Evolutionary conservation across 2,329 filamentous ascomycete genomes (phyloP).

Genomic region (Boeremia exigua): DNA sequence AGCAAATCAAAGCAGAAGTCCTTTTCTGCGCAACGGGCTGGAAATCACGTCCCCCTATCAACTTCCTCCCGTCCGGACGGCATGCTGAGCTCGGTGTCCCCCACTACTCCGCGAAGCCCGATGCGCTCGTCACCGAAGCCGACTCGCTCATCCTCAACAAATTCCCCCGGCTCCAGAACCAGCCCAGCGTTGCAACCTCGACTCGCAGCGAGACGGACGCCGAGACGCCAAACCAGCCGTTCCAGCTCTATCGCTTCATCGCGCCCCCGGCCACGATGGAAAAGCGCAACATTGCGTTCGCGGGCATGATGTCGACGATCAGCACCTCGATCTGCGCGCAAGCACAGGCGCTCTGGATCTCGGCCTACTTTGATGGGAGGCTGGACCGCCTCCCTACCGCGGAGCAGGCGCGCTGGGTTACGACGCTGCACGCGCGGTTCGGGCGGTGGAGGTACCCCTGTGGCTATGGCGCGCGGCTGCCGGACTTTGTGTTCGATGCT

Average conservation of each 20-base stretch:
- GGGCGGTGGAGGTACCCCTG: slow-evolving; percentile 58
- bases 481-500: slow-evolving; percentile 78
- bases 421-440: slow-evolving; percentile 70
- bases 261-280: slow-evolving; percentile 36
- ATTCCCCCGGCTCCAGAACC: slow-evolving; percentile 15
- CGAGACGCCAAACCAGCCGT: slow-evolving; percentile 27
- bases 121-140: slow-evolving; percentile 38
- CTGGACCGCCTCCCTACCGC: slow-evolving; percentile 42
- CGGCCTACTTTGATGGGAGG: slow-evolving; percentile 66
- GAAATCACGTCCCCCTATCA: slow-evolving; percentile 35
- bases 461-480: slow-evolving; percentile 67
- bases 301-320: slow-evolving; percentile 44
- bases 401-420: slow-evolving; percentile 31
- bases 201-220: slow-evolving; percentile 3
- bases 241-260: slow-evolving; percentile 54
- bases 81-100: slow-evolving; percentile 55
- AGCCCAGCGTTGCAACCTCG: slow-evolving; percentile 14
- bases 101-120: slow-evolving; percentile 21
- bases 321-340: slow-evolving; percentile 47
- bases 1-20: slow-evolving; percentile 55
- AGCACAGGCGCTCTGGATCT: slow-evolving; percentile 56
- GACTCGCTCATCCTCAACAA: slow-evolving; percentile 23
- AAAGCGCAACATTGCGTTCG: slow-evolving; percentile 23
- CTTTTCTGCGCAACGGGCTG: slow-evolving; percentile 65
- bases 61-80: slow-evolving; percentile 9